Evolutionary conservation across 2,329 filamentous ascomycete species (phyloP), one percentile per base, ranked within the genome.

Genomic region (Aspergillus latus): DNA sequence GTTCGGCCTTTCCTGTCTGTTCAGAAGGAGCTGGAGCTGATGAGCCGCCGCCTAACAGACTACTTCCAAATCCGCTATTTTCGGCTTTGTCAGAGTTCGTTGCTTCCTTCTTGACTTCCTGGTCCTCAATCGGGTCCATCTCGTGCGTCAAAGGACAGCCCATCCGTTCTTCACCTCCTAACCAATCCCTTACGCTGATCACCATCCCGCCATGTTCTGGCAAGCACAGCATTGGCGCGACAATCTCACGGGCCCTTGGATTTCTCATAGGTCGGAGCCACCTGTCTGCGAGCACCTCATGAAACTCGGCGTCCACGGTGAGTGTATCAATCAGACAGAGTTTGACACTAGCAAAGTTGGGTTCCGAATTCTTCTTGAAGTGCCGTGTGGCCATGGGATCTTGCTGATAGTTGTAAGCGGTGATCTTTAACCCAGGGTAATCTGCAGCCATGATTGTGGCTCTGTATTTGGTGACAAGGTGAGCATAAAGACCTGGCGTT

Each of bases 181-280:
- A 76, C 94, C 94, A 99, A 72, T 99, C 94, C 53, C 95, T 84
- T 54, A 97, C 86, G 67, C 92, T 94, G 59, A 99, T 91, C 7
- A 97, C 89, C 94, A 99, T 99, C 56, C 94, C 94, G 45, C 94
- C 95, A 72, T 99, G 94, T 72, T 99, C 94, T 0, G 95, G 94
- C 36, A 99, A 80, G 71, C 94, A 97, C 4, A 99, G 82, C 92
- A 99, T 99, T 1, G 94, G 95, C 4, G 94, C 92, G 13, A 99
- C 93, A 5, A 97, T 83, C 69, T 99, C 92, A 64, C 92, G 83
- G 4, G 93, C 92, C 58, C 92, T 82, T 4, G 90, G 83, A 66
- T 99, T 99, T 54, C 95, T 84, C 74, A 99, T 84, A 0, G 94
- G 94, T 47, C 90, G 85, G 57, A 99, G 78, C 93, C 95, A 99